Percentiles rank a stretch among this genome's conserved stretches.
Evolutionary conservation across 2,329 filamentous ascomycete genomes (phyloP).

Genomic region (Fusarium zealandicum): DNA sequence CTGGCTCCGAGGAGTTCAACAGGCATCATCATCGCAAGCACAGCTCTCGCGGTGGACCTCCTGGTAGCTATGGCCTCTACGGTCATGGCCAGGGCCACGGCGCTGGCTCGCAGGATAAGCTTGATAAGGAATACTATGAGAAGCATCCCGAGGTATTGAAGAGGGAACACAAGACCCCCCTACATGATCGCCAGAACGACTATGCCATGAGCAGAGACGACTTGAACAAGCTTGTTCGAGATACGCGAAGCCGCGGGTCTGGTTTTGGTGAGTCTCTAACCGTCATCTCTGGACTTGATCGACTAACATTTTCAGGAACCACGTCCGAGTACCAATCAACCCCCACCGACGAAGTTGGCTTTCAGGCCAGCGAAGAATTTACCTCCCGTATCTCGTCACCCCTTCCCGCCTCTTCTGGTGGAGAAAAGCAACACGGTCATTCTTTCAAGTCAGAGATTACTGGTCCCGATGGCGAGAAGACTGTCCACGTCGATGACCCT

Average conservation of each 20-base stretch:
- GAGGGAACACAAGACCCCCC: constrained; percentile 71
- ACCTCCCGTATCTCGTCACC: constrained; percentile 78
- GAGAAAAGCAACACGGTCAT: constrained; percentile 21
- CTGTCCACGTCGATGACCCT: constrained; percentile 77
- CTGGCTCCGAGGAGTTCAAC: constrained; percentile 53
- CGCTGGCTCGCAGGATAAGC: constrained; percentile 75
- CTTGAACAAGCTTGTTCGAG: constrained; percentile 85
- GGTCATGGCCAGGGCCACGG: constrained; percentile 93
- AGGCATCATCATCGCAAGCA: constrained; percentile 73
- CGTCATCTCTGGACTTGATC: background rate
- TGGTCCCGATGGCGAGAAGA: constrained; percentile 59
- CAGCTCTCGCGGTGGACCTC: constrained; percentile 75
- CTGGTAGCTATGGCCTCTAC: constrained; percentile 92
- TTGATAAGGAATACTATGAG: constrained; percentile 90
- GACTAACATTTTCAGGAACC: constrained; percentile 60
- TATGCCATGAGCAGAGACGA: constrained; percentile 90
- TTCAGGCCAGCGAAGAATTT: constrained; percentile 86
- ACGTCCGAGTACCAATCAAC: constrained; percentile 73
- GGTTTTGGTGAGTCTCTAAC: constrained; percentile 57
- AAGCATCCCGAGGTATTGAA: constrained; percentile 85
- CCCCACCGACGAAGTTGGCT: constrained; percentile 90
- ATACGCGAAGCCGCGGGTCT: constrained; percentile 65
- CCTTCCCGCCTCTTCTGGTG: constrained; percentile 53
- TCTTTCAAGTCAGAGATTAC: constrained; percentile 45
- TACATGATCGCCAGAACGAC: constrained; percentile 67